phyloP scores from a whole-genome alignment of 331 rosid genomes.

The Saraca asoca region DNA sequence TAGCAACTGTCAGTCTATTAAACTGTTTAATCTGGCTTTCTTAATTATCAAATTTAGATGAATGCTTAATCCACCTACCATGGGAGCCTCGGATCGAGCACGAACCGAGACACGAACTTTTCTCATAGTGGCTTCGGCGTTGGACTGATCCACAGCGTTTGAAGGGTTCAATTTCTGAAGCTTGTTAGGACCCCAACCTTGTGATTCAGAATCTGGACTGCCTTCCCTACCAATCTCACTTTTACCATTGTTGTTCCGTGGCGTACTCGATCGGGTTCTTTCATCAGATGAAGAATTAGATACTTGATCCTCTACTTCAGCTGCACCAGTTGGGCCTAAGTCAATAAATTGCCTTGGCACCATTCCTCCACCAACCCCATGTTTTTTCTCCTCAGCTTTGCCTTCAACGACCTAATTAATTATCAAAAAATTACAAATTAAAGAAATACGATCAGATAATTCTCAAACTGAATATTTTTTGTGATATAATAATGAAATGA shows the following conservation, averaged over 20 bases:
- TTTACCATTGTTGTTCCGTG: slow-evolving; percentile 53
- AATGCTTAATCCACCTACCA: slow-evolving; percentile 45
- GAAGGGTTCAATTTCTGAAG: slow-evolving; percentile 48
- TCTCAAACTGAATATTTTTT: neutral
- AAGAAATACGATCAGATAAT: too few relatives aligned
- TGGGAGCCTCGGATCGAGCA: slow-evolving; percentile 90
- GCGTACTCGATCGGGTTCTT: slow-evolving; percentile 69
- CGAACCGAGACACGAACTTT: slow-evolving; percentile 96
- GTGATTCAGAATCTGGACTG: slow-evolving; percentile 75
- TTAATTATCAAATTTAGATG: neutral
- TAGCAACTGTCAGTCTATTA: too few relatives aligned
- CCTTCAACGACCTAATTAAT: slow-evolving; percentile 46
- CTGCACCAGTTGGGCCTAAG: slow-evolving; percentile 51
- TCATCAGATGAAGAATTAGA: slow-evolving; percentile 79
- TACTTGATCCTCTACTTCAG: slow-evolving; percentile 48
- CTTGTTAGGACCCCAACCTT: slow-evolving; percentile 71
- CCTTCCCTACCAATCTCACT: slow-evolving; percentile 57
- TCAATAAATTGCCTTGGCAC: slow-evolving; percentile 70
- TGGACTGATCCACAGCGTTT: slow-evolving; percentile 56
- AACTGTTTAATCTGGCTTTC: neutral
- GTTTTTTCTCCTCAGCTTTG: slow-evolving; percentile 49
- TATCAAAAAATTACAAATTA: too few relatives aligned
- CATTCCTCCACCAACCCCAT: slow-evolving; percentile 36
- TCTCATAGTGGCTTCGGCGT: slow-evolving; percentile 88
- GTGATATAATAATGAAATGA: too few relatives aligned